Base-by-base conservation (phyloP, 371 early-diverging fungal genomes). In the Zychaea mexicana region DNA sequence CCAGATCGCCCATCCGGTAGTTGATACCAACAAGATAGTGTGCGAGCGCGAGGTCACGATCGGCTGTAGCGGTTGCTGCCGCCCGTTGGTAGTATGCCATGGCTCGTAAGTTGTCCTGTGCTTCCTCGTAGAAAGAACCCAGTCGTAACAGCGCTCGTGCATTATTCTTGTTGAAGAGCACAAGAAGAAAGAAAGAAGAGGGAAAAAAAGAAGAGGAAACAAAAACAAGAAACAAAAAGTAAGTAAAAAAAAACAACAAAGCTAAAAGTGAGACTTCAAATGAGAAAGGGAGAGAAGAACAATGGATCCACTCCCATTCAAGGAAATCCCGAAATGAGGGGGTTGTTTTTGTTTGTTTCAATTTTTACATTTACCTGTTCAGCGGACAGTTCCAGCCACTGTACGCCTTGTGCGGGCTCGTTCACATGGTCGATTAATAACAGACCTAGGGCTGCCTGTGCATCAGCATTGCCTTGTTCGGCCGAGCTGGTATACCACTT, bases 361-460 rank as follows among this genome's bases (percentile, higher is more conserved):
- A 49, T 49, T 42, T 42, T 15, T 28, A 22, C 9, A 22, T 32
- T 45, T 49, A 49, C 46, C 63, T 60, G 62, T 17, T 66, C 56
- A 26, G 70, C 65, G 28, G 70, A 57, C 28, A 54, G 19, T n/a
- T 62, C 47, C 28, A 65, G 53, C 53, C 60, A 69, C 27, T 45
- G 21, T 5, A 69, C n/a, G 24, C 45, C 42, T 12, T 45, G 19
- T 9, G 30, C 33, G 27, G 17, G 17, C n/a, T 65, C 54, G 15
- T 36, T 53, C 12, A 61, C 49, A 13, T 72, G 65, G 17, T 74
- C 71, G 22, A 77, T 60, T 15, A 74, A 61, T 49, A 71, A 60
- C 52, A 70, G 68, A 19, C 82, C 82, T 21, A 82, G 71, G 27
- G 82, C 79, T 61, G 79, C 76, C 53, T 82, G 82, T 36, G 78